These are phyloP conservation scores for Strigomonas galati DNA, from an alignment of 208 protist genomes.

Conservation along the genomic window DNA sequence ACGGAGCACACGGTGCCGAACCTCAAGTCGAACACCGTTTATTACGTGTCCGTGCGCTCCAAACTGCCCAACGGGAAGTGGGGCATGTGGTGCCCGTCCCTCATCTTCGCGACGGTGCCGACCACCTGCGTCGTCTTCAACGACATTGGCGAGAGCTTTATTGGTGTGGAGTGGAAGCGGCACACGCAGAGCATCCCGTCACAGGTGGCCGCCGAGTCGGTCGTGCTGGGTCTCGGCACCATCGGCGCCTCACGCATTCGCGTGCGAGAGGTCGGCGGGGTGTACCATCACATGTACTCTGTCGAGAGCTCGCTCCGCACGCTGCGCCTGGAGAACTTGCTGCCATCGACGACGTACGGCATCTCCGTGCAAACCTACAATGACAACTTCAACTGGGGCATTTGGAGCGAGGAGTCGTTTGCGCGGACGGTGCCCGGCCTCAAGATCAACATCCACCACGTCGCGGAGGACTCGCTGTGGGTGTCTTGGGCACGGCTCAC, in stretches of 20 bases:
- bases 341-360: conserved; percentile 81
- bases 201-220: conserved; percentile 42
- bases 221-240: conserved; percentile 63
- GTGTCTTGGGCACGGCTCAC: conserved; percentile 76
- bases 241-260: conserved; percentile 84
- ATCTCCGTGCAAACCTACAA: conserved; percentile 89
- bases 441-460: conserved; percentile 78
- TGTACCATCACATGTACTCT: conserved; percentile 58
- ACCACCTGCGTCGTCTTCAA: conserved; percentile 71
- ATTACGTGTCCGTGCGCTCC: conserved; percentile 83
- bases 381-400: conserved; percentile 89
- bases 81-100: conserved; percentile 86
- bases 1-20: conserved; percentile 81
- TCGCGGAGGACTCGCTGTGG: conserved; percentile 89
- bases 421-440: conserved; percentile 85
- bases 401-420: conserved; percentile 85
- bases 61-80: conserved; percentile 84
- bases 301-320: conserved; percentile 63
- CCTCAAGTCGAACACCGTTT: conserved; percentile 86
- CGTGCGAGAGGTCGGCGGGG: conserved; percentile 70
- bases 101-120: conserved; percentile 83
- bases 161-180: conserved; percentile 75
- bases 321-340: conserved; percentile 59
- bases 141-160: conserved; percentile 85
- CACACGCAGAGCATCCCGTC: conserved; percentile 59